A percentile compares a stretch with the other conserved stretches of the same genome.
These are phyloP conservation scores for Hansenula lynferdii DNA, from an alignment of 1,139 yeast species.

Conservation along the genomic window DNA sequence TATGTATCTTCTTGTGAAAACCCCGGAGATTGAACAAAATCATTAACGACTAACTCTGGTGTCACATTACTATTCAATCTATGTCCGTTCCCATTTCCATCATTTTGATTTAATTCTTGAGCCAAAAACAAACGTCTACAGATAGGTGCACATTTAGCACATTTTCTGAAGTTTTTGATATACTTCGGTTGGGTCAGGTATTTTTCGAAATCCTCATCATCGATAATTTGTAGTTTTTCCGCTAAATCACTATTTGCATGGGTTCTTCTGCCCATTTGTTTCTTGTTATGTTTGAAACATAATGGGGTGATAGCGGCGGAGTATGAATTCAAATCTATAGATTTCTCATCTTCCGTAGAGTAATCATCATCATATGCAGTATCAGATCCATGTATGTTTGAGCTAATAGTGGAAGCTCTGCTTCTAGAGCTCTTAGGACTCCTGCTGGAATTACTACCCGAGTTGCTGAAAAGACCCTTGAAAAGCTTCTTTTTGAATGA, in stretches of 20 bases:
- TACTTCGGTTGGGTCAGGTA: constrained; percentile 49
- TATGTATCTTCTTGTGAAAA: background rate
- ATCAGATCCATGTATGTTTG: background rate
- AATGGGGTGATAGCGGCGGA: constrained; percentile 24
- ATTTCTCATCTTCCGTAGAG: constrained; percentile 15
- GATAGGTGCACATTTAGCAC: constrained; percentile 38
- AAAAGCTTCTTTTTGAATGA: background rate
- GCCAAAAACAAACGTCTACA: constrained; percentile 67
- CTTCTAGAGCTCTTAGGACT: background rate
- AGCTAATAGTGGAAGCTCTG: background rate
- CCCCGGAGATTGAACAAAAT: constrained; percentile 4
- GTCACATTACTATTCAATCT: background rate
- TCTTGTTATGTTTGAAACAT: constrained; percentile 14
- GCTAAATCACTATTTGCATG: constrained; percentile 4
- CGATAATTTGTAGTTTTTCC: constrained; percentile 17
- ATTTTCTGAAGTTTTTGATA: constrained; percentile 41
- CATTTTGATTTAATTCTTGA: constrained; percentile 54
- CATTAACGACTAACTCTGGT: constrained; percentile 1
- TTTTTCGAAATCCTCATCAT: constrained; percentile 29
- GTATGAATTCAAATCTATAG: constrained; percentile 13
- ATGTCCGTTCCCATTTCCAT: constrained; percentile 2
- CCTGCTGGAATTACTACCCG: background rate
- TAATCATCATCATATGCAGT: constrained; percentile 10
- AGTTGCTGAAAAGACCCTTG: background rate
- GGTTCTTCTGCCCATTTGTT: constrained; percentile 2